These are phyloP conservation scores for Rhodotorula sp. DNA, from an alignment of 1,284 basidiomycete genomes.

Conservation along the genomic window DNA sequence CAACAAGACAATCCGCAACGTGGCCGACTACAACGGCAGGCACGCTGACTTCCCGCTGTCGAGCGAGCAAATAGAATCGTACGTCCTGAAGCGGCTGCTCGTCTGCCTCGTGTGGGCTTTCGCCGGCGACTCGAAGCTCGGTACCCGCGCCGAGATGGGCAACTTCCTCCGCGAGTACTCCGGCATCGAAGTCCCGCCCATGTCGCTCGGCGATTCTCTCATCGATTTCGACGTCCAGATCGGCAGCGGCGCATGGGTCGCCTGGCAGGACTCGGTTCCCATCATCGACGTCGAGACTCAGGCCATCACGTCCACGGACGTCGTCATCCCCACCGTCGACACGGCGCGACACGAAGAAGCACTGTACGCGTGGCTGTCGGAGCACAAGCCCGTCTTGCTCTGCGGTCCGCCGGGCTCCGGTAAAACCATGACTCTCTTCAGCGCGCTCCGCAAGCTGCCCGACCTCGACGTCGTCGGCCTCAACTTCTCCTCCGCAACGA, in stretches of 20 bases:
- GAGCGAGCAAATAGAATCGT: conserved; percentile 79
- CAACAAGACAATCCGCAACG: conserved; percentile 91
- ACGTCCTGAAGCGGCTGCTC: conserved; percentile 84
- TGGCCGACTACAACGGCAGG: conserved; percentile 91
- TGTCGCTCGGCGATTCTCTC: conserved; percentile 69
- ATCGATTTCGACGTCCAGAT: conserved; percentile 96
- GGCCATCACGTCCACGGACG: conserved; percentile 88
- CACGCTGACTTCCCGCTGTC: conserved; percentile 92
- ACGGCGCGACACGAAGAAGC: conserved; percentile 99
- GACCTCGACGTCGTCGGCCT: conserved; percentile 99
- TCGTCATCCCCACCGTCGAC: conserved; percentile 97
- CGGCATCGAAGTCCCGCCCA: conserved; percentile 80
- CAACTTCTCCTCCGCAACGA: conserved; percentile 99
- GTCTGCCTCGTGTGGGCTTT: conserved; percentile 97
- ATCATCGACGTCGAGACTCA: conserved; percentile 96
- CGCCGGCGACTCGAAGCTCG: conserved; percentile 89
- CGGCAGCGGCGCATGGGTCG: conserved; percentile 76
- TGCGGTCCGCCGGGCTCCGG: conserved; percentile 99
- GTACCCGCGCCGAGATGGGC: conserved; percentile 84
- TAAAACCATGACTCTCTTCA: conserved; percentile 99
- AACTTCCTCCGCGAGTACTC: conserved; percentile 81
- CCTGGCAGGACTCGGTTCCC: conserved; percentile 90
- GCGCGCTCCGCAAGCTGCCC: conserved; percentile 91
- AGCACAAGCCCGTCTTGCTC: conserved; percentile 97
- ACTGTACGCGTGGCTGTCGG: conserved; percentile 95